Base-by-base conservation (phyloP, 2,329 filamentous ascomycete species). In the Thermothelomyces thermophilus region DNA sequence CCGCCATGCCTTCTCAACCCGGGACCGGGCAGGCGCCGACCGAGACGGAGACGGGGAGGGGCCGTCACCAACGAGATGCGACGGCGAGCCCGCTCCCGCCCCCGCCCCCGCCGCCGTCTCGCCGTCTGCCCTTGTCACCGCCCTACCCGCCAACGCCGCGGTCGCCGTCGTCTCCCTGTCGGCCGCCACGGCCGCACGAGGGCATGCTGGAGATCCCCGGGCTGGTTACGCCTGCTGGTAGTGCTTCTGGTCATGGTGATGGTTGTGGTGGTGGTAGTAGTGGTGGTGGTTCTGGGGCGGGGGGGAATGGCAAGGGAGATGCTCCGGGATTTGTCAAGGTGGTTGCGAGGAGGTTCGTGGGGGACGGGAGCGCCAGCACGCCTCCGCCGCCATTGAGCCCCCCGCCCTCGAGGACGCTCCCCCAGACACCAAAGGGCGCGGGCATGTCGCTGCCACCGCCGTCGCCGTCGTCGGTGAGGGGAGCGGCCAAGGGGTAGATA, bases 321-420 rank as follows among this genome's bases (percentile, higher is more conserved):
- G n/a, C n/a, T n/a, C n/a, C n/a, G n/a, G n/a, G n/a, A n/a, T n/a
- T n/a, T n/a, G n/a, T n/a, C n/a, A n/a, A n/a, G n/a, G n/a, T n/a
- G n/a, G n/a, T n/a, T n/a, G n/a, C 11, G 9, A 11, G 8, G 24
- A 17, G 10, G 35, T 17, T 37, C 35, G 20, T 26, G 11, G 19
- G 16, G 8, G 20, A 20, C 30, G 16, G 20, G n/a, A 19, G 22
- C 10, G 24, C n/a, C 14, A 24, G 36, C 2, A 57, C 30, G 53
- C 65, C 20, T 55, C 58, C n/a, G 61, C 64, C 24, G 61, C 69
- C 17, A 1, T 22, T 56, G 3, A 71, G 73, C 0, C 73, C 75
- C 0, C 73, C 73, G 0, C 74, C 74, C 0, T 71, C 55, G 5
- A 64, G 67, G n/a, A 70, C 70, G 3, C 66, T 76, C 2, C 71